Evolutionary conservation across 1,284 basidiomycete species (phyloP).

Genomic region (Boletus sp.): DNA sequence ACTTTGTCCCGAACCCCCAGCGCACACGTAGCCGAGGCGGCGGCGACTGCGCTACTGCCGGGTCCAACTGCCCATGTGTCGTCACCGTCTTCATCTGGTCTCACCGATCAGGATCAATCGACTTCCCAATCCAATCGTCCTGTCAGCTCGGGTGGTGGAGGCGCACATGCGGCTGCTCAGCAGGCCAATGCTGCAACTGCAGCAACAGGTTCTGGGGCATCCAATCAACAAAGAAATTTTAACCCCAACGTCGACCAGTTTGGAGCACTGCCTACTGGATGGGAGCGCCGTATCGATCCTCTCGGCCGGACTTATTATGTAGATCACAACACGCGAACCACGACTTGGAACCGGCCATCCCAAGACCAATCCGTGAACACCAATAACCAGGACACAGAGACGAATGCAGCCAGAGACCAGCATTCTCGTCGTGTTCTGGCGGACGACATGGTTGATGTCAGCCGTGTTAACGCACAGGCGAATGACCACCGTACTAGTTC

Average conservation of each 20-base stretch:
- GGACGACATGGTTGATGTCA: constrained; percentile 72
- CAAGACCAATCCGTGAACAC: constrained; percentile 52
- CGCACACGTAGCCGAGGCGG: constrained; percentile 48
- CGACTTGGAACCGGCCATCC: constrained; percentile 84
- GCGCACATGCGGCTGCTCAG: constrained; percentile 12
- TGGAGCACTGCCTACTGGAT: constrained; percentile 78
- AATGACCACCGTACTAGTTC: constrained; percentile 33
- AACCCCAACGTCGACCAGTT: constrained; percentile 84
- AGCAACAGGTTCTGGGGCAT: constrained; percentile 30
- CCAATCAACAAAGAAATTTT: constrained; percentile 65
- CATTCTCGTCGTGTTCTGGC: constrained; percentile 75
- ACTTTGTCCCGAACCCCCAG: constrained; percentile 51
- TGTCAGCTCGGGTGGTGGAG: constrained; percentile 26
- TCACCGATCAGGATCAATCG: constrained; percentile 25
- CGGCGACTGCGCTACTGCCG: constrained; percentile 33
- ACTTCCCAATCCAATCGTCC: constrained; percentile 24
- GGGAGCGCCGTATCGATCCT: constrained; percentile 92
- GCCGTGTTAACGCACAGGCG: constrained; percentile 35
- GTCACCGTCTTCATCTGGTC: constrained; percentile 24
- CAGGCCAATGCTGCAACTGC: constrained; percentile 24
- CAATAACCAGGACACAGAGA: constrained; percentile 53
- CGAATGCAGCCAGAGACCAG: constrained; percentile 71
- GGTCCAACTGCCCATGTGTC: constrained; percentile 38
- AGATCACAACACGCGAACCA: constrained; percentile 89
- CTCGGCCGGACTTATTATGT: constrained; percentile 90